Evolutionary conservation across 2,329 filamentous ascomycete species (phyloP).

Genomic region (Alternaria arbusti): DNA sequence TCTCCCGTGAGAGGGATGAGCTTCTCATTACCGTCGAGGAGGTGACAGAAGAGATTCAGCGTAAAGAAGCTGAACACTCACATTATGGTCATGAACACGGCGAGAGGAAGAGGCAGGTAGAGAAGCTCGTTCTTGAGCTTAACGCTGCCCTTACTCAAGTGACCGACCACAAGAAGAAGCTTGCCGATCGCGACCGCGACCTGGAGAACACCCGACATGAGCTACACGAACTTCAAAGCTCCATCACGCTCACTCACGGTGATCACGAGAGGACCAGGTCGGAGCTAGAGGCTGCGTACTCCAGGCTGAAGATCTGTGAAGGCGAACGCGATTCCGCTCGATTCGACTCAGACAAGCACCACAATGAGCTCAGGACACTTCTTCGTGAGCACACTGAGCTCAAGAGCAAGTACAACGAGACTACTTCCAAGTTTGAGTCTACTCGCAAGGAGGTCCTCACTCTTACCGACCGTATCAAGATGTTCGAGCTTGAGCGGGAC

Average conservation of each 20-base stretch:
- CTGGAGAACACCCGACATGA: constrained; percentile 25
- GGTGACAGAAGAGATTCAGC: constrained; percentile 30
- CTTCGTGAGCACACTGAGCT: constrained; percentile 31
- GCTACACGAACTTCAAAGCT: constrained; percentile 21
- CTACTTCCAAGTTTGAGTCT: constrained; percentile 24
- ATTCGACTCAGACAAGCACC: constrained; percentile 29
- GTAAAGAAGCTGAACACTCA: constrained; percentile 27
- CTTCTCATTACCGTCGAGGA: constrained; percentile 29
- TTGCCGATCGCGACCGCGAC: constrained; percentile 27
- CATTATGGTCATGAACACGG: constrained; percentile 29
- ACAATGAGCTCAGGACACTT: constrained; percentile 26
- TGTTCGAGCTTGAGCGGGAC: constrained; percentile 31
- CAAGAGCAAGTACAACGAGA: constrained; percentile 30
- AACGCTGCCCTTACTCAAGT: constrained; percentile 25
- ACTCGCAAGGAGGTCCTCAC: constrained; percentile 30
- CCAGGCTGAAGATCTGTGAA: constrained; percentile 26
- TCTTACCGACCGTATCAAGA: constrained; percentile 28
- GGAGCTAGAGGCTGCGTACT: constrained; percentile 21
- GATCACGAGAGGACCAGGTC: constrained; percentile 27
- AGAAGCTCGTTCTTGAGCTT: constrained; percentile 31
- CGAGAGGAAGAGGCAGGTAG: constrained; percentile 29
- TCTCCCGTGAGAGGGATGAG: constrained; percentile 27
- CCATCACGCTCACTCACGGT: constrained; percentile 6
- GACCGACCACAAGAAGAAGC: constrained; percentile 32
- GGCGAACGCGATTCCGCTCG: constrained; percentile 28